Evolutionary conservation across 2,329 filamentous ascomycete species (phyloP), one percentile per base, ranked within the genome.

Genomic region (Pestalotiopsis sp.): DNA sequence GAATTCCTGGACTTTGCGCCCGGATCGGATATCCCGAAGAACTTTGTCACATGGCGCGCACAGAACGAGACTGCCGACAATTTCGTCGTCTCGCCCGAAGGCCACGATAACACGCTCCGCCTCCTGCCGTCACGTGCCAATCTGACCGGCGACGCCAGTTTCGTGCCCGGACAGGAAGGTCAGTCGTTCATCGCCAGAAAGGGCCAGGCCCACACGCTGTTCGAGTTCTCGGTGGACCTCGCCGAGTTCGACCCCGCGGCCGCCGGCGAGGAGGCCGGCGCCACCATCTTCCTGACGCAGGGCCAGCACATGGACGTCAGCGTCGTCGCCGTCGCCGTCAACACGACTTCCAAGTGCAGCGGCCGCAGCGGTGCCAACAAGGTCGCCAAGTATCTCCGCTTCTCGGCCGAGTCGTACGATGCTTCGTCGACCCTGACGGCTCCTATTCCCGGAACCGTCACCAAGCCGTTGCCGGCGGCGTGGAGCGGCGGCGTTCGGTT

Each of bases 141-240:
- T 58, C 71, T 80, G 3, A 75, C 74, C 1, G 78, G 71, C 36
- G 36, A 61, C 20, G 20, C 66, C 3, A 71, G 70, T 0, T 71
- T 72, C 6, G 73, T 59, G 11, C 57, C 80, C 3, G 84, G 83
- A 1, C 81, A 82, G 63, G 77, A 76, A 4, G 83, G 84, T 5
- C 84, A 87, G 74, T 81, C 86, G 0, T 87, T 90, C 59, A 79
- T 90, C 25, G 85, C 57, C 13, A 7, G 83, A 0, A 81, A 85
- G 2, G 80, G 87, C 1, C 87, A 90, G 74, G 84, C 84, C 3
- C 83, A 89, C 70, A 86, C 86, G 0, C 75, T 87, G 0, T 89
- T 89, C 74, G 83, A 78, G 0, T 89, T 81, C 74, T 80, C 77
- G 58, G 81, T 86, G 3, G 80, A 85, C 67, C 65, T 59, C 23